phyloP scores from a whole-genome alignment of 176 grass and related monocot genomes.

The Oryza coarctata region DNA sequence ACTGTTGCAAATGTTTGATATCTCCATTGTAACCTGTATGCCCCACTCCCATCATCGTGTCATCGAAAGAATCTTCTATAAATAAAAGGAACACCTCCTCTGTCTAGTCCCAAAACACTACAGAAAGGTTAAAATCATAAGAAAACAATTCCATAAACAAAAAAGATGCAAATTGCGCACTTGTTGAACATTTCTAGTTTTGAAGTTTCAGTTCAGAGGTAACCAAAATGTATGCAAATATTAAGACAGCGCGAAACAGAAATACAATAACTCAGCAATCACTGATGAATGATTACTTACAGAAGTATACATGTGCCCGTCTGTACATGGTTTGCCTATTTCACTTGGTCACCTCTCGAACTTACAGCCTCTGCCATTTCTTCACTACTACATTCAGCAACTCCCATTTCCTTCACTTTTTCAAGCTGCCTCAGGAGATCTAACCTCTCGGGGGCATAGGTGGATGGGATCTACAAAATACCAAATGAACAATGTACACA shows the following conservation, averaged over 20 bases:
- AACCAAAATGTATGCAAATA: neutral
- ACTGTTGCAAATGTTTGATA: conserved; percentile 1
- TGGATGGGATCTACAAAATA: conserved; percentile 82
- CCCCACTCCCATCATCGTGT: conserved; percentile 6
- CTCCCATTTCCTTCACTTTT: conserved; percentile 88
- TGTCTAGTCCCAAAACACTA: conserved; percentile 25
- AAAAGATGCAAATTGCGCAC: neutral
- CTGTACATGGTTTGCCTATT: conserved; percentile 39
- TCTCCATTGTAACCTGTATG: conserved; percentile 11
- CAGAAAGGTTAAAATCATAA: neutral
- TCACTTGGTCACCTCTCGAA: conserved; percentile 45
- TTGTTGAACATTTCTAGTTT: neutral
- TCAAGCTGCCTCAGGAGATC: conserved; percentile 94
- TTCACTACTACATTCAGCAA: conserved; percentile 40
- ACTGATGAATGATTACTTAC: conserved; percentile 37
- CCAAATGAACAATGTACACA: conserved; percentile 2
- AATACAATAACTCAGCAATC: neutral
- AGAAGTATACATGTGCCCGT: conserved; percentile 28
- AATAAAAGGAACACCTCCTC: conserved; percentile 26
- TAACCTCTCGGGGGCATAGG: conserved; percentile 94
- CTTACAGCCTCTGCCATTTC: conserved; percentile 45
- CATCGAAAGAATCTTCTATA: conserved; percentile 31
- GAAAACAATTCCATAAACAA: conserved; percentile 21
- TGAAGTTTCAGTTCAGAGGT: conserved; percentile 16
- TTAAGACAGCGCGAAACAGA: conserved; percentile 10